phyloP scores from a whole-genome alignment of 108 stramenopile species.

The Skeletonema marinoi region DNA sequence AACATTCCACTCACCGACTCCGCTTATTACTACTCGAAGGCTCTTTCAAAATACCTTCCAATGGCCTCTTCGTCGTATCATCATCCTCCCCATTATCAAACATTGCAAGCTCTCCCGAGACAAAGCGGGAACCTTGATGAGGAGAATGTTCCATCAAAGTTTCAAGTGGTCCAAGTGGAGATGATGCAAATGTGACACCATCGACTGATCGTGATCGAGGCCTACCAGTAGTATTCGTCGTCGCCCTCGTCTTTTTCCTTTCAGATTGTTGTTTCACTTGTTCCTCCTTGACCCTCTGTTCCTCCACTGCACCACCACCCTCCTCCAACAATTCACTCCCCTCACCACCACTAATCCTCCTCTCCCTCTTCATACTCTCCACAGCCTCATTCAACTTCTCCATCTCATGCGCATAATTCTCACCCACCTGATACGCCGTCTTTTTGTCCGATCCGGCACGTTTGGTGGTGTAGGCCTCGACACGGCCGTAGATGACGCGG shows the following conservation, averaged over 20 bases:
- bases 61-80: conserved; percentile 14
- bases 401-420: conserved; percentile 76
- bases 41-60: conserved; percentile 35
- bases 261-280: neutral
- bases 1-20: conserved; percentile 7
- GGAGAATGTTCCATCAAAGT: neutral
- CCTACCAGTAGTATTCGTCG: neutral
- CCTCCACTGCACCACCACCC: neutral
- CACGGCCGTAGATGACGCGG: conserved; percentile 79
- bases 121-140: neutral
- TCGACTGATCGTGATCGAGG: conserved; percentile 37
- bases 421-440: conserved; percentile 75
- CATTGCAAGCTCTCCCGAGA: neutral
- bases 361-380: conserved; percentile 34
- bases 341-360: neutral
- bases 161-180: neutral
- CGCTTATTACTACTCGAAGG: conserved; percentile 34
- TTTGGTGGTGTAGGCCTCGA: conserved; percentile 90
- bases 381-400: conserved; percentile 43
- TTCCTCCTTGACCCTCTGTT: neutral
- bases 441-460: conserved; percentile 84
- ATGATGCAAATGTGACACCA: conserved; percentile 28
- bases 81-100: neutral
- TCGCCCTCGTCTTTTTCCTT: neutral
- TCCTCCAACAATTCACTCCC: neutral